Conservation (phyloP, 768 basidiomycete species). For the Leccinum subgranulosum region DNA sequence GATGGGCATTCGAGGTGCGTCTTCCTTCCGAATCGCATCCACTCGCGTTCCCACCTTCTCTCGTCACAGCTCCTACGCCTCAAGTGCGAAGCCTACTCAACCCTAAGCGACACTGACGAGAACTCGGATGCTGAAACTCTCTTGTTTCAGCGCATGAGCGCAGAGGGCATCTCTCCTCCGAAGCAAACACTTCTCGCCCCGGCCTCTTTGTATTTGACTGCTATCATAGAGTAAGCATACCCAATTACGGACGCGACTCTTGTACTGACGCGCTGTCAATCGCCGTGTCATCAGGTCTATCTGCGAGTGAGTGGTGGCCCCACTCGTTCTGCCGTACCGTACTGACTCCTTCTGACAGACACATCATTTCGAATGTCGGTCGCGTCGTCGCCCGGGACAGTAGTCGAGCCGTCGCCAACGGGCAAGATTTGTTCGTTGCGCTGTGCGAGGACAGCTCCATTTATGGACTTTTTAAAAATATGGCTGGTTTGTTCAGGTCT, state of each 20-base stretch:
- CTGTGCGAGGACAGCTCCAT: conserved; percentile 88
- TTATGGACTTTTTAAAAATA: conserved; percentile 79
- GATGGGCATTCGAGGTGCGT: conserved; percentile 72
- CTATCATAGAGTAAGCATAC: conserved; percentile 81
- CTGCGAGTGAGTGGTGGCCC: conserved; percentile 69
- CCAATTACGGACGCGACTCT: conserved; percentile 13
- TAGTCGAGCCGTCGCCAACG: conserved; percentile 68
- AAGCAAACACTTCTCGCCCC: conserved; percentile 64
- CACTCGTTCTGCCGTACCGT: not conserved
- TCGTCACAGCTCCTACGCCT: conserved; percentile 62
- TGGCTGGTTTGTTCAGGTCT: conserved; percentile 58
- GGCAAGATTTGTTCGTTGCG: conserved; percentile 82
- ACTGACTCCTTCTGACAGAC: conserved; percentile 43
- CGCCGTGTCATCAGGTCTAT: conserved; percentile 52
- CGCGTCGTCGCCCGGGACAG: conserved; percentile 85
- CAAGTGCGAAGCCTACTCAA: conserved; percentile 88
- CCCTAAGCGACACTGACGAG: conserved; percentile 77
- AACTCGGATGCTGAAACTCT: conserved; percentile 61
- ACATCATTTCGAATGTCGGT: conserved; percentile 79
- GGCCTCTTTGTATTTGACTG: conserved; percentile 86
- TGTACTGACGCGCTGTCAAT: conserved; percentile 26
- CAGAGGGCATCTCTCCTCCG: conserved; percentile 48
- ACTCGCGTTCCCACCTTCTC: conserved; percentile 8
- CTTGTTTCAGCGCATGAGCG: conserved; percentile 59
- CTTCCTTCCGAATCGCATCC: not conserved